These are phyloP conservation scores for Ambrosiella cleistominuta DNA, from an alignment of 2,329 filamentous ascomycete species.

Conservation along the genomic window DNA sequence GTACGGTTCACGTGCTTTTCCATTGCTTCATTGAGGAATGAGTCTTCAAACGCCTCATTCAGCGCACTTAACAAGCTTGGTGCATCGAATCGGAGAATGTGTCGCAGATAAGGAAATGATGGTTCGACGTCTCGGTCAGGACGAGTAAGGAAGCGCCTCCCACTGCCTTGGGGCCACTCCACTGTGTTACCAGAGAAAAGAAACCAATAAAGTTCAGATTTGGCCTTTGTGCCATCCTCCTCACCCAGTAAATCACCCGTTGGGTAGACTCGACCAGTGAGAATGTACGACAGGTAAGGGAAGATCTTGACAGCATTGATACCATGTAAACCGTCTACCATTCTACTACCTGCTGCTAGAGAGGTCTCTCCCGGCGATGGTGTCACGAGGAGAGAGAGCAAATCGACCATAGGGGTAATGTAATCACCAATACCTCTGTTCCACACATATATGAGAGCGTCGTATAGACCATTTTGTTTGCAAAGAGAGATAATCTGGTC, in stretches of 20 bases:
- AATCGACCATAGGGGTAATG: slow-evolving; percentile 72
- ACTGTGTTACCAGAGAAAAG: slow-evolving; percentile 72
- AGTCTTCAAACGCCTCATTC: slow-evolving; percentile 93
- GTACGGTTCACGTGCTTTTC: slow-evolving; percentile 41
- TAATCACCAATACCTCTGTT: slow-evolving; percentile 80
- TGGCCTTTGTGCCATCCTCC: slow-evolving; percentile 55
- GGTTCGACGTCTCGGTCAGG: slow-evolving; percentile 42
- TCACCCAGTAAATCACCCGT: slow-evolving; percentile 62
- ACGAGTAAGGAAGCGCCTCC: slow-evolving; percentile 42
- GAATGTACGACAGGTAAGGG: slow-evolving; percentile 77
- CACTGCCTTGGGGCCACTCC: slow-evolving; percentile 52
- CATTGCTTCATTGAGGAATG: slow-evolving; percentile 69
- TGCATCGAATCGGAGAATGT: slow-evolving; percentile 75
- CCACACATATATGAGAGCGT: slow-evolving; percentile 94
- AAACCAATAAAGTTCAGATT: slow-evolving; percentile 81
- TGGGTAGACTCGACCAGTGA: slow-evolving; percentile 84
- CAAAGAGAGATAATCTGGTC: slow-evolving; percentile 83
- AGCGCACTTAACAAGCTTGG: slow-evolving; percentile 86
- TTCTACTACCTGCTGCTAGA: slow-evolving; percentile 22
- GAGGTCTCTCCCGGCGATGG: slow-evolving; percentile 38
- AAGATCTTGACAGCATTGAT: slow-evolving; percentile 79
- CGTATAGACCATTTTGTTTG: slow-evolving; percentile 81
- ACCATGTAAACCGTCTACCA: slow-evolving; percentile 36
- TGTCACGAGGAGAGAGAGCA: slow-evolving; percentile 50
- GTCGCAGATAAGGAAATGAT: slow-evolving; percentile 68